Conservation (phyloP, 805 yeast genomes). For the Ascoidea tarda region DNA sequence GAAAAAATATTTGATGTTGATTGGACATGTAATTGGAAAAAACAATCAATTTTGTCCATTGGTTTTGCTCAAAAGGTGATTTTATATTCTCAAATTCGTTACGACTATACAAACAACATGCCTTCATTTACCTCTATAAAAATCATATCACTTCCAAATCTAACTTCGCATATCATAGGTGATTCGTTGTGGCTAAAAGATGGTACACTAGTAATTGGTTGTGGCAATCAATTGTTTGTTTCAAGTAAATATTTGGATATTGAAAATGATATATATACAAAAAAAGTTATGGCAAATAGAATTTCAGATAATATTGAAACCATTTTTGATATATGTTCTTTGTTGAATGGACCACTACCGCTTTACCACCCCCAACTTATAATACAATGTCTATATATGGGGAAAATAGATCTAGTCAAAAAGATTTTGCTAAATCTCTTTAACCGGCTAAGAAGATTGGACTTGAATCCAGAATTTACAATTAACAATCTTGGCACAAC, state of each 20-base stretch:
- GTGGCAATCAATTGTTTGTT: slow-evolving; percentile 81
- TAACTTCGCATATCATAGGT: slow-evolving; percentile 72
- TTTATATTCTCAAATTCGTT: slow-evolving; percentile 69
- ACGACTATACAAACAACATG: slow-evolving; percentile 71
- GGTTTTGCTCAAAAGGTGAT: slow-evolving; percentile 56
- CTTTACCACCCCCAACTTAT: slow-evolving; percentile 82
- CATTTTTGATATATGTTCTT: slow-evolving; percentile 33
- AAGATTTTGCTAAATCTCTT: slow-evolving; percentile 42
- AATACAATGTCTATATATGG: slow-evolving; percentile 58
- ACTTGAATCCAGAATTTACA: slow-evolving; percentile 20
- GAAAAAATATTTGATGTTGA: slow-evolving; percentile 54
- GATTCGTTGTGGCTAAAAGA: slow-evolving; percentile 79
- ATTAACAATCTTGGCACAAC: slow-evolving; percentile 4
- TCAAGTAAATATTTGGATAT: slow-evolving; percentile 58
- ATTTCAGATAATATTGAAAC: neutral
- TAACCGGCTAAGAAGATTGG: slow-evolving; percentile 37
- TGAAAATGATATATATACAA: slow-evolving; percentile 31
- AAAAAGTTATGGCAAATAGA: slow-evolving; percentile 42
- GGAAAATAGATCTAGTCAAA: slow-evolving; percentile 39
- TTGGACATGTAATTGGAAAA: slow-evolving; percentile 64
- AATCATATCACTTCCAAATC: slow-evolving; percentile 51
- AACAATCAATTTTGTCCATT: slow-evolving; percentile 64
- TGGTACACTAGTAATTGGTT: slow-evolving; percentile 69
- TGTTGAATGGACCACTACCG: slow-evolving; percentile 82
- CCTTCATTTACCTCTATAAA: slow-evolving; percentile 72